These are phyloP conservation scores for Kodamaea laetipori DNA, from an alignment of 805 yeast genomes.

Conservation along the genomic window DNA sequence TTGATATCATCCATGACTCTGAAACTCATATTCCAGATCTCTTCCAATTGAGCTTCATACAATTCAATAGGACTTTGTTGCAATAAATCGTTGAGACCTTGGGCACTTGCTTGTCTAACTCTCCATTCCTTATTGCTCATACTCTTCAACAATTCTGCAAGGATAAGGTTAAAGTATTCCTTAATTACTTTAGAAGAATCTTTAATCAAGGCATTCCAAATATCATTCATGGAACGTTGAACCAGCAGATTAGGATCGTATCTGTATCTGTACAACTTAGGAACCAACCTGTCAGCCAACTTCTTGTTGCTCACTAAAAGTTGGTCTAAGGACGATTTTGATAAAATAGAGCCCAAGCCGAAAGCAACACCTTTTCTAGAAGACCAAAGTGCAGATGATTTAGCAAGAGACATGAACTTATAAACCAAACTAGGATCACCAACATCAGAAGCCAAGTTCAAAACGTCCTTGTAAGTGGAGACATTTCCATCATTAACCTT, in stretches of 20 bases:
- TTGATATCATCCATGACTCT: conserved; percentile 92
- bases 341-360: conserved; percentile 83
- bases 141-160: conserved; percentile 62
- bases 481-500: conserved; percentile 83
- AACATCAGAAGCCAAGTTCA: conserved; percentile 86
- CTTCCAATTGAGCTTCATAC: conserved; percentile 56
- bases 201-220: conserved; percentile 76
- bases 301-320: conserved; percentile 55
- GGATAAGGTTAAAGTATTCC: conserved; percentile 56
- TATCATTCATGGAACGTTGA: conserved; percentile 79
- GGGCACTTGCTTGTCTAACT: conserved; percentile 81
- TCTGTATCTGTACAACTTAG: conserved; percentile 79
- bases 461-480: conserved; percentile 87
- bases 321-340: conserved; percentile 72
- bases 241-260: conserved; percentile 83
- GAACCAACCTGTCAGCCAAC: conserved; percentile 65
- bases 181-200: conserved; percentile 56
- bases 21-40: conserved; percentile 86
- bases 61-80: conserved; percentile 57
- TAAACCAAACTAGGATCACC: conserved; percentile 95
- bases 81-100: conserved; percentile 69
- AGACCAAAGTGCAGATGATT: conserved; percentile 86
- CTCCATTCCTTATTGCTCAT: conserved; percentile 92
- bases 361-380: conserved; percentile 93
- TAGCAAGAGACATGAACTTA: conserved; percentile 90